Conservation (phyloP, 1,284 basidiomycete genomes). For the Rhodotorula sp. region DNA sequence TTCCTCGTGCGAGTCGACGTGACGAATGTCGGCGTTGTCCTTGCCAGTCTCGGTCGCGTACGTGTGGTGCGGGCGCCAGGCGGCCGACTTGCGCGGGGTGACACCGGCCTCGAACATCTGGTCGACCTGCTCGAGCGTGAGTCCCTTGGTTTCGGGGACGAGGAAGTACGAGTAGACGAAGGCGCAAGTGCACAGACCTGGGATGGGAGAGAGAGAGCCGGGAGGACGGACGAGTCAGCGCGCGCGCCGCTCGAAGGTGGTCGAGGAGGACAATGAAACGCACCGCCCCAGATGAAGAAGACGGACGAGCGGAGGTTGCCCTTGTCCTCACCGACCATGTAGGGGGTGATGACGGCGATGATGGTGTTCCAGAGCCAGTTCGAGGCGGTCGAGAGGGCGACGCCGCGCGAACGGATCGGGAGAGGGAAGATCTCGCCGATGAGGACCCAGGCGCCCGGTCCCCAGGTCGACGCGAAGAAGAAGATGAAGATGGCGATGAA, state of each 20-base stretch:
- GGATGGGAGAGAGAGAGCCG: no score
- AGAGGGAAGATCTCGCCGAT: conserved; percentile 42
- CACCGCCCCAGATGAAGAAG: conserved; percentile 46
- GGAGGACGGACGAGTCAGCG: no score
- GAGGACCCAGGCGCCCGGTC: conserved; percentile 41
- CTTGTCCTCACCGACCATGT: conserved; percentile 37
- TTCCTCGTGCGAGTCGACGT: conserved; percentile 10
- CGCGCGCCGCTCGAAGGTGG: no score
- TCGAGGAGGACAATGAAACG: no score
- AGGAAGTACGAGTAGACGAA: conserved; percentile 46
- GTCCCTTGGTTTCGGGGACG: conserved; percentile 48
- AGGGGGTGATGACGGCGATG: conserved; percentile 40
- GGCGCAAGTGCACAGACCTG: conserved; percentile 37
- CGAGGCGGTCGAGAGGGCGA: conserved; percentile 46
- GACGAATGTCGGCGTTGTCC: conserved; percentile 6
- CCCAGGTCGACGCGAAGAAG: conserved; percentile 44
- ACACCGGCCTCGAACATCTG: conserved; percentile 42
- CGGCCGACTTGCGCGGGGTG: conserved; percentile 36
- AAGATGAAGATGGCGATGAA: conserved; percentile 47
- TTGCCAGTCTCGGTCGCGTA: conserved; percentile 25
- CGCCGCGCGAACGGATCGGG: conserved; percentile 42
- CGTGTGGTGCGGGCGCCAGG: conserved; percentile 41
- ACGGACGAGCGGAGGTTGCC: conserved; percentile 41
- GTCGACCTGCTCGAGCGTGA: conserved; percentile 50
- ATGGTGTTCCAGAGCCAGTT: conserved; percentile 51